Conservation (phyloP, 1,139 yeast genomes). For the Candida labiduridarum region DNA sequence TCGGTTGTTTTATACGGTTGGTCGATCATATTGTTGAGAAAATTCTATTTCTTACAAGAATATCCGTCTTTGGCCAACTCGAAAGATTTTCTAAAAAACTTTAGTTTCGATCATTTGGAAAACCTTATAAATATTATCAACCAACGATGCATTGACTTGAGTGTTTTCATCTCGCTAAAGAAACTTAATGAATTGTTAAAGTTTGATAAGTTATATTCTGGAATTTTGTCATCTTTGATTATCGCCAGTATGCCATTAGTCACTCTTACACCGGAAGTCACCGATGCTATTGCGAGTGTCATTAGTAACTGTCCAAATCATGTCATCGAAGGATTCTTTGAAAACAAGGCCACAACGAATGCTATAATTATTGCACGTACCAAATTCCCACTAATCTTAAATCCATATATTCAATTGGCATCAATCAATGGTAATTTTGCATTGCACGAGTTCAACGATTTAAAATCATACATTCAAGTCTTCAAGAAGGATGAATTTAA, state of each 20-base stretch:
- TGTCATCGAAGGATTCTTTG: constrained; percentile 60
- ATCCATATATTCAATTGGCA: constrained; percentile 63
- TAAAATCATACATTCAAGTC: constrained; percentile 61
- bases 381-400: constrained; percentile 71
- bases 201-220: constrained; percentile 57
- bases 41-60: constrained; percentile 52
- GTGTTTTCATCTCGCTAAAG: constrained; percentile 49
- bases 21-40: constrained; percentile 66
- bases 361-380: constrained; percentile 65
- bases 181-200: constrained; percentile 46
- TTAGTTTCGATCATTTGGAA: constrained; percentile 18
- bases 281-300: constrained; percentile 53
- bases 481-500: constrained; percentile 41
- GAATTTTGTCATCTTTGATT: constrained; percentile 61
- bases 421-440: constrained; percentile 71
- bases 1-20: constrained; percentile 66
- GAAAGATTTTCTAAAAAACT: constrained; percentile 15
- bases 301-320: constrained; percentile 57
- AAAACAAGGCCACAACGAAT: constrained; percentile 53
- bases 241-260: constrained; percentile 65
- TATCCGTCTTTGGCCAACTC: constrained; percentile 16
- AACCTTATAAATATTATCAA: constrained; percentile 38
- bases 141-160: constrained; percentile 43
- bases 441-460: constrained; percentile 56
- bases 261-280: constrained; percentile 56